Evolutionary conservation across 345 rosid species (phyloP), one percentile per base, ranked within the genome.

Genomic region (Erysimum cheiranthoides): DNA sequence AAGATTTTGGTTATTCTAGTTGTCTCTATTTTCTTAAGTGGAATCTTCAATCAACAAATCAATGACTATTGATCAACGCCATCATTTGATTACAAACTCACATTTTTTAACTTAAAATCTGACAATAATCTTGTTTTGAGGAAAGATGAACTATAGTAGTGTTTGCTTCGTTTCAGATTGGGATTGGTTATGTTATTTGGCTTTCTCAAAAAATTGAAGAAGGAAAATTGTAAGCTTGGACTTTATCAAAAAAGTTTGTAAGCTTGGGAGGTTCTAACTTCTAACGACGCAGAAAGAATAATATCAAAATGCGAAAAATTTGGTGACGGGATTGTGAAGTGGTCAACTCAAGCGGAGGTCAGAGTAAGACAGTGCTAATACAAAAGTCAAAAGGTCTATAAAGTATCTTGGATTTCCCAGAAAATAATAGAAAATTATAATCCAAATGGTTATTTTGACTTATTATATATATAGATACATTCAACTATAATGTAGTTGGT

Each of bases 261-360:
- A 21, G 25, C 25, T 21, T 21, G 25, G 25, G 47, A 8, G 46
- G 25, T 21, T 21, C 25, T 21, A 21, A 21, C 25, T 38, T 49
- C 18, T 18, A 49, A 17, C 13, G 10, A 49, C 17, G 46, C 32
- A 49, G 46, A 17, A 45, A 49, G 46, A 17, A 50, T 50, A 18
- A 50, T 16, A 31, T 32, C 12, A 3, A 21, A 4, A 5, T 66
- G 45, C 53, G 45, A 47, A 66, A 66, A 18, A 66, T 50, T 49
- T 66, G 31, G 12, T 6, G 57, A 32, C 17, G 0, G 9, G 45
- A 34, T 35, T 13, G 46, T 35, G 32, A 66, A 21, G 31, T 40
- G 47, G 60, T 68, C 61, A 53, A 68, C 60, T 67, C 61, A 67
- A 25, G 38, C 72, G 8, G 21, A 50, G 35, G 21, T 66, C 45